Percentiles rank a stretch among this genome's conserved stretches.
Evolutionary conservation across 495 filamentous ascomycete genomes (phyloP).

Genomic region (Neurospora discreta): DNA sequence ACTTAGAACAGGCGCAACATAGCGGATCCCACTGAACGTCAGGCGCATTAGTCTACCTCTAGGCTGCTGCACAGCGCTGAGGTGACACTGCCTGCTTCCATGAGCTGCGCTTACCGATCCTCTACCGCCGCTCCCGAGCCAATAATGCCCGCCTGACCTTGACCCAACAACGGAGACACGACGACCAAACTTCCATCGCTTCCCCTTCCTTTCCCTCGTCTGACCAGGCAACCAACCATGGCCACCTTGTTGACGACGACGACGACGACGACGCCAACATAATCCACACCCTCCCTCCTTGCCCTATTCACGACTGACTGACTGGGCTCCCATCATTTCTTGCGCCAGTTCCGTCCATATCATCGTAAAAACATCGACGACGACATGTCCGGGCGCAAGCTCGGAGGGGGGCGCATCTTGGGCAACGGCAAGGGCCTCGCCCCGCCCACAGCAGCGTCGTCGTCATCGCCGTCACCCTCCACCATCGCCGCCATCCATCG

Average conservation of each 20-base stretch:
- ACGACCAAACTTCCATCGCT: background rate
- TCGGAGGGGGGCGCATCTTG: slow-evolving; percentile 81
- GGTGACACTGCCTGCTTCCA: background rate
- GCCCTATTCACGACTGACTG: background rate
- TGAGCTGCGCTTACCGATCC: too few relatives aligned
- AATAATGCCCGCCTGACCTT: too few relatives aligned
- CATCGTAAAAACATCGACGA: background rate
- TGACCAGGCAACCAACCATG: slow-evolving; percentile 2
- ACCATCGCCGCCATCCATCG: slow-evolving; percentile 5
- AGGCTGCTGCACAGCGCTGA: background rate
- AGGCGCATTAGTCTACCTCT: background rate
- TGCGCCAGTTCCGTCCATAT: background rate
- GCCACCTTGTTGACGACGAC: background rate
- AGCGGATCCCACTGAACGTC: background rate
- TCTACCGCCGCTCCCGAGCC: background rate
- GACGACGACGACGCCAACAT: background rate
- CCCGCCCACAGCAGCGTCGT: slow-evolving; percentile 35
- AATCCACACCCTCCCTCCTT: background rate
- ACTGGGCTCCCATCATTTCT: background rate
- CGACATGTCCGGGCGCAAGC: slow-evolving; percentile 67
- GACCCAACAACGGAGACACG: slow-evolving; percentile 1
- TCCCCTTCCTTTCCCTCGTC: background rate
- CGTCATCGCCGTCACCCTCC: background rate
- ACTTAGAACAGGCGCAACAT: background rate
- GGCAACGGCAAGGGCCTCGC: slow-evolving; percentile 70